These are phyloP conservation scores for Solanum hybrid DNA, from an alignment of 305 asterid genomes.

Conservation along the genomic window DNA sequence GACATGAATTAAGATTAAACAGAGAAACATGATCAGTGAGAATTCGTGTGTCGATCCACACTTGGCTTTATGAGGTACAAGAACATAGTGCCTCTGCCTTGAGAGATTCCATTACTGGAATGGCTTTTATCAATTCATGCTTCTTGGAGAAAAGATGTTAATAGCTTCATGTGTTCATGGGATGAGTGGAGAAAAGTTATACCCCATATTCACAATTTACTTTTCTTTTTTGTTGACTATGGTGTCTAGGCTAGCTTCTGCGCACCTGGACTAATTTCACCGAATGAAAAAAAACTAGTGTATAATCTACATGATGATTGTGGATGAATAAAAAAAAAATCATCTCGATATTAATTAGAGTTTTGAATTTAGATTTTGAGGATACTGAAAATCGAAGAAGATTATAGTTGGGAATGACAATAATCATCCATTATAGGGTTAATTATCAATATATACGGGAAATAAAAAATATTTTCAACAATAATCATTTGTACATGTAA, in stretches of 20 bases:
- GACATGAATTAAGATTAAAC: too few species aligned
- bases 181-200: background rate
- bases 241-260: background rate
- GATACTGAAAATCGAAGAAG: background rate
- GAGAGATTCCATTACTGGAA: conserved; percentile 71
- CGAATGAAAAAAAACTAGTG: too few species aligned
- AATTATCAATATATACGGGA: background rate
- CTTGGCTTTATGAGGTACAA: background rate
- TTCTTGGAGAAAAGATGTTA: background rate
- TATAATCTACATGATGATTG: background rate
- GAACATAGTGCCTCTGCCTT: background rate
- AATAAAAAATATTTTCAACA: background rate
- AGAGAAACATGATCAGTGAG: background rate
- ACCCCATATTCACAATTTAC: background rate
- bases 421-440: background rate
- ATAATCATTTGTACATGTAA: background rate
- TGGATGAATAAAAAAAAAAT: background rate
- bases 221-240: too few species aligned
- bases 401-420: background rate
- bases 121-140: conserved; percentile 38
- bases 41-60: background rate
- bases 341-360: background rate
- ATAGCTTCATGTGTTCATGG: background rate
- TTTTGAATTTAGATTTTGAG: background rate
- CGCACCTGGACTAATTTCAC: background rate